Evolutionary conservation across 305 asterid genomes (phyloP).

Genomic region (Plantago lanceolata): DNA sequence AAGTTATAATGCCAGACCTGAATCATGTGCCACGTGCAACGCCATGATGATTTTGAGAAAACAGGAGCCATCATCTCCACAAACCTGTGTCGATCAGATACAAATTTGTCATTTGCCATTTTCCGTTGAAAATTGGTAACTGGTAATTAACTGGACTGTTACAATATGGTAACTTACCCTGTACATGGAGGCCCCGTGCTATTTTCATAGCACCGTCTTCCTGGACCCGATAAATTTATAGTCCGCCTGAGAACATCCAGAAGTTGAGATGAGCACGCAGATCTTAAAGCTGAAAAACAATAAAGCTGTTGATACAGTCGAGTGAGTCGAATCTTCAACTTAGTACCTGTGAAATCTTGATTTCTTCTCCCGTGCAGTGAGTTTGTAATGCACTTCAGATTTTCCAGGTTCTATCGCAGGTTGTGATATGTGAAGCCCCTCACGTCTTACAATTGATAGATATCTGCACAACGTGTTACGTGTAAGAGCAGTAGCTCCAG

Average conservation of each 20-base stretch:
- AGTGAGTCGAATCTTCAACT: constrained; percentile 11
- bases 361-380: constrained; percentile 44
- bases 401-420: constrained; percentile 61
- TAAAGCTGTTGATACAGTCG: not conserved
- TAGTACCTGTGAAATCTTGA: constrained; percentile 62
- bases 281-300: constrained; percentile 1
- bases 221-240: constrained; percentile 39
- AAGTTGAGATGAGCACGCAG: not conserved
- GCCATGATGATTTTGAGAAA: constrained; percentile 69
- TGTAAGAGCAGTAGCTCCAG: not conserved
- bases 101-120: not conserved
- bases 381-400: constrained; percentile 60
- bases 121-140: not conserved
- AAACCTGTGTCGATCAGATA: constrained; percentile 36
- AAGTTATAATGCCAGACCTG: constrained; percentile 42
- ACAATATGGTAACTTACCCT: constrained; percentile 36
- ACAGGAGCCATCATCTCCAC: constrained; percentile 92
- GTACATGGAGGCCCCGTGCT: constrained; percentile 70
- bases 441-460: constrained; percentile 46
- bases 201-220: constrained; percentile 43
- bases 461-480: constrained; percentile 39
- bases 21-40: constrained; percentile 70
- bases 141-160: not conserved
- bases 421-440: constrained; percentile 75
- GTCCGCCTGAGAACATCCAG: constrained; percentile 41